Base-by-base conservation (phyloP, 768 basidiomycete species). In the Myochromella boudieri region DNA sequence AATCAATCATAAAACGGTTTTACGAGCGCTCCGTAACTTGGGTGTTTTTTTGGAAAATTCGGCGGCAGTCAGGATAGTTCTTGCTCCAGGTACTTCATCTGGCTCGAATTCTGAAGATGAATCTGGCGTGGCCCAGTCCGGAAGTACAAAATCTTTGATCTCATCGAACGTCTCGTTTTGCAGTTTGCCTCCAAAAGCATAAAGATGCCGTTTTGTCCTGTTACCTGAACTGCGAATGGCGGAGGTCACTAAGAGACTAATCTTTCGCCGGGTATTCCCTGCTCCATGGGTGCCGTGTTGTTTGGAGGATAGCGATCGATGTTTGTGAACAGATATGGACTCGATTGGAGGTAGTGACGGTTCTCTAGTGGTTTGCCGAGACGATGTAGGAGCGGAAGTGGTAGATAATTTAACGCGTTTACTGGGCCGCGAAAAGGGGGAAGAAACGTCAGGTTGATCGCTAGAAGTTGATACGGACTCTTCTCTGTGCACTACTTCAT, bases 101-200 rank as follows among this genome's bases (percentile, higher is more conserved):
- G 31, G 9, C 29, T 29, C 4, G 4, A 17, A 17, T 26, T 15
- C 7, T 15, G 12, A 22, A 25, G 20, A 27, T 20, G 5, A 42
- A 21, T 50, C 40, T 31, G 48, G 32, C 24, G 45, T 32, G 31
- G 48, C 56, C 82, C 81, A 85, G 15, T 63, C 50, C 0, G 86
- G 85, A 28, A 83, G 63, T 53, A 76, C 71, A 55, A 77, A 87
- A 33, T 85, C 82, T 50, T 64, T 68, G 24, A 66, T 49, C 43
- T 76, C 71, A 49, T 75, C 73, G 28, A 51, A 47, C 9, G 81
- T 49, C 27, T 70, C 74, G 1, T 59, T 55, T 4, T 78, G 79
- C n/a, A 85, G 67, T 51, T 78, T 74, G 33, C 70, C 67, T 0
- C 86, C 85, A 57, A 86, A 88, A 7, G 84, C 80, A 12, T 69